Base-by-base conservation (phyloP, 257 asterid genomes). In the Solanum pennellii region DNA sequence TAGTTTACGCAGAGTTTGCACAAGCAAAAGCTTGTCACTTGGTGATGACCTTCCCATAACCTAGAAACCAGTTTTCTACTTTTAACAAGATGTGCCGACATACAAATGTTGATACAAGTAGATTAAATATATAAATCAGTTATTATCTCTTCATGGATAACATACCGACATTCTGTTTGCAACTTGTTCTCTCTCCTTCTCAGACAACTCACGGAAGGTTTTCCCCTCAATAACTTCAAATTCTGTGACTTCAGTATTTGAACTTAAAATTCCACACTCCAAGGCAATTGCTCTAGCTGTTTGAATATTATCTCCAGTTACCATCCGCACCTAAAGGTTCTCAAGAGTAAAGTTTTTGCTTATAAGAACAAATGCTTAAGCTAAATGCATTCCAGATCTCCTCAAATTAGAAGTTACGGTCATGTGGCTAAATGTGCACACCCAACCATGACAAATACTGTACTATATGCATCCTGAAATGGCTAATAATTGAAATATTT, bases 41-140 rank as follows among this genome's bases (percentile, higher is more conserved):
- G 99, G 99, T 47, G 99, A 97, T 85, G 98, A 95, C 79, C 99
- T 91, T 88, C 96, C 99, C 98, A 95, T 95, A 37, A 95, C 98
- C 98, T 95, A 87, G 87, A 72, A 86, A 87, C 82, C 89, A 88
- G 88, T 15, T 72, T 82, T 73, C 49, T 86, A 80, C 59, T 86
- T 52, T 85, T 73, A 87, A 44, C 65, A 62, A 75, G 86, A 44
- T 77, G 62, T 49, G 87, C 82, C n/a, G 79, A 74, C 85, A 87
- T 41, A 60, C 37, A 44, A 80, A 29, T 75, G 83, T 84, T 39
- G 72, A 68, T 23, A 86, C 69, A 76, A 86, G 72, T 60, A 5
- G 44, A 35, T 77, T 45, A 66, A 49, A 66, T 80, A 86, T 33
- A 49, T 21, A 35, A 13, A 33, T 69, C 49, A 11, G 21, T 44